Conservation (phyloP, 768 basidiomycete genomes). For the Tricholoma terreum region DNA sequence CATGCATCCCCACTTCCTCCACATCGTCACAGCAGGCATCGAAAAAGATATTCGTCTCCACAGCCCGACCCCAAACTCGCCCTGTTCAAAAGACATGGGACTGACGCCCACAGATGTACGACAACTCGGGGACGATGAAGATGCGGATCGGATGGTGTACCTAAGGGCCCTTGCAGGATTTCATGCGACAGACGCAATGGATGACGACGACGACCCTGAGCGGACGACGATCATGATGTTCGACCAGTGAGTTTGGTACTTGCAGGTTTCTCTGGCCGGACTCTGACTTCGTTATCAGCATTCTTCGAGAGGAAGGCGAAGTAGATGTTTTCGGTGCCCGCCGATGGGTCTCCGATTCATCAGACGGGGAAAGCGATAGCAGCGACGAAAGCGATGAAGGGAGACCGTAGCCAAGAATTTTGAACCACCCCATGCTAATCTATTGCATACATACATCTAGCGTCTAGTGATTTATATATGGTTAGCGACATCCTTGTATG, state of each 20-base stretch:
- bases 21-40: conserved; percentile 68
- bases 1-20: conserved; percentile 68
- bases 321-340: conserved; percentile 52
- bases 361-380: conserved; percentile 27
- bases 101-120: conserved; percentile 50
- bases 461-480: not conserved
- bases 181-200: conserved; percentile 17
- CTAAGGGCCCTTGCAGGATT: conserved; percentile 31
- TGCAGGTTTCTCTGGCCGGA: not conserved
- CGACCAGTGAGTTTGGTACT: conserved; percentile 58
- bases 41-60: conserved; percentile 70
- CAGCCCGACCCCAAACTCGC: conserved; percentile 54
- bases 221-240: conserved; percentile 59
- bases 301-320: conserved; percentile 55
- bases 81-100: conserved; percentile 48
- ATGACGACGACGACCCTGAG: conserved; percentile 40
- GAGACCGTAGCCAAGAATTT: conserved; percentile 13
- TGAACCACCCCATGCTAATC: not conserved
- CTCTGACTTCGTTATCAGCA: conserved; percentile 34
- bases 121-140: conserved; percentile 31
- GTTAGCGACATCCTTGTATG: not conserved
- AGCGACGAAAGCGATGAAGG: conserved; percentile 22
- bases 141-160: conserved; percentile 34
- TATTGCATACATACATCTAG: not conserved
- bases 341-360: conserved; percentile 33